These are phyloP conservation scores for Dactylellina cionopaga DNA, from an alignment of 2,329 filamentous ascomycete genomes.

Conservation along the genomic window DNA sequence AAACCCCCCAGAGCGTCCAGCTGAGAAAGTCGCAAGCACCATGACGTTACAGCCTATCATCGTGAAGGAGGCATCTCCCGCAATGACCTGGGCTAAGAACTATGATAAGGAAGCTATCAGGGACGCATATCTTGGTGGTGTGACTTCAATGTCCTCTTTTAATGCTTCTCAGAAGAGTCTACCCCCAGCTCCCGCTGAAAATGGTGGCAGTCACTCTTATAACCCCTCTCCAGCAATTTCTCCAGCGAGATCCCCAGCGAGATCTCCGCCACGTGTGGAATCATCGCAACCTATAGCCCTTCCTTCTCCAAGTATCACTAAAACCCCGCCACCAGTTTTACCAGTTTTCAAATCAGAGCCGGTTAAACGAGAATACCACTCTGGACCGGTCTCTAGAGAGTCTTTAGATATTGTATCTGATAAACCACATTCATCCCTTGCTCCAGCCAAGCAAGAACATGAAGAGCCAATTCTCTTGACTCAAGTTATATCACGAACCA, in stretches of 20 bases:
- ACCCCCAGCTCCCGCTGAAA: conserved; percentile 34
- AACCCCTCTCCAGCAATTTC: conserved; percentile 21
- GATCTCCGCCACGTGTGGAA: conserved; percentile 1
- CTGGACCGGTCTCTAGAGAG: conserved; percentile 11
- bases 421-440: conserved; percentile 53
- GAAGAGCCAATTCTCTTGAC: conserved; percentile 21
- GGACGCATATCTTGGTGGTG: conserved; percentile 75
- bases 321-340: conserved; percentile 12
- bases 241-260: conserved; percentile 7
- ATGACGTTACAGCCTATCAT: conserved; percentile 87
- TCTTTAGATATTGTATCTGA: conserved; percentile 44
- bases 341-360: conserved; percentile 12
- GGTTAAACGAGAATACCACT: background rate
- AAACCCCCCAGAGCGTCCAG: conserved; percentile 67
- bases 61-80: conserved; percentile 85
- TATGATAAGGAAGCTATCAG: conserved; percentile 91
- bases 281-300: background rate
- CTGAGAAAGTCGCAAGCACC: conserved; percentile 73
- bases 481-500: conserved; percentile 34
- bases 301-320: conserved; percentile 2
- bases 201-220: conserved; percentile 24
- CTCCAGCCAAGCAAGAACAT: conserved; percentile 55
- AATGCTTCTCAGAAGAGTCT: conserved; percentile 41
- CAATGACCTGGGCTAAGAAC: conserved; percentile 95
- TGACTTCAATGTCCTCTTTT: conserved; percentile 31